Percentiles rank a stretch among this genome's conserved stretches.
These are phyloP conservation scores for Carex cristatella DNA, from an alignment of 176 grass and related monocot genomes.

Conservation along the genomic window DNA sequence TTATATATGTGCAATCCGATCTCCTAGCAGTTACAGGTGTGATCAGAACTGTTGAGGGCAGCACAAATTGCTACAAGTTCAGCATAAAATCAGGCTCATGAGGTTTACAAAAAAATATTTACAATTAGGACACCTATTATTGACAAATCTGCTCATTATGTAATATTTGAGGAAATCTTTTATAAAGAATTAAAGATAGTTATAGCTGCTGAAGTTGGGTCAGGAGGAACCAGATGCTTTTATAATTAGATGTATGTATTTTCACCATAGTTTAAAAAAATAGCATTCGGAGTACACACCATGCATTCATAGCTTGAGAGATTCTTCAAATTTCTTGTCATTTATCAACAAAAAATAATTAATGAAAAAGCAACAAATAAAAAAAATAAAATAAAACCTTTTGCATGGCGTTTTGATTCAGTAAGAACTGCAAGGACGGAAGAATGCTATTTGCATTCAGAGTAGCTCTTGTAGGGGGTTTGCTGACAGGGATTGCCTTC, in stretches of 20 bases:
- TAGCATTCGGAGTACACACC: background rate
- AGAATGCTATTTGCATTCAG: conserved; percentile 37
- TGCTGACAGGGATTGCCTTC: conserved; percentile 33
- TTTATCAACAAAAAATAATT: background rate
- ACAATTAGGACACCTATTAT: background rate
- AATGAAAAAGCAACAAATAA: background rate
- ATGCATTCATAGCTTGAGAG: background rate
- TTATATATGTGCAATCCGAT: background rate
- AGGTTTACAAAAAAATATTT: no score
- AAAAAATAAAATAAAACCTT: conserved; percentile 42
- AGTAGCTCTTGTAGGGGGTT: conserved; percentile 29
- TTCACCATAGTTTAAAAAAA: background rate
- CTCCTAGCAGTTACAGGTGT: background rate
- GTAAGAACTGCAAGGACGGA: conserved; percentile 65
- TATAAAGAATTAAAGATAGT: background rate
- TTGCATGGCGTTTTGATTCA: conserved; percentile 91
- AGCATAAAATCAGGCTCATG: background rate
- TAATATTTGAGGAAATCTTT: background rate
- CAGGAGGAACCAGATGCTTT: background rate
- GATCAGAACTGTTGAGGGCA: background rate
- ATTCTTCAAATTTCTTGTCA: background rate
- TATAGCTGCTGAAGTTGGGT: background rate
- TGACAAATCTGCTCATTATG: background rate
- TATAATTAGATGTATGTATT: background rate
- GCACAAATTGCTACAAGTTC: background rate